Evolutionary conservation across 176 grass and related monocot species (phyloP).

Genomic region (Coix lacrymajobi): DNA sequence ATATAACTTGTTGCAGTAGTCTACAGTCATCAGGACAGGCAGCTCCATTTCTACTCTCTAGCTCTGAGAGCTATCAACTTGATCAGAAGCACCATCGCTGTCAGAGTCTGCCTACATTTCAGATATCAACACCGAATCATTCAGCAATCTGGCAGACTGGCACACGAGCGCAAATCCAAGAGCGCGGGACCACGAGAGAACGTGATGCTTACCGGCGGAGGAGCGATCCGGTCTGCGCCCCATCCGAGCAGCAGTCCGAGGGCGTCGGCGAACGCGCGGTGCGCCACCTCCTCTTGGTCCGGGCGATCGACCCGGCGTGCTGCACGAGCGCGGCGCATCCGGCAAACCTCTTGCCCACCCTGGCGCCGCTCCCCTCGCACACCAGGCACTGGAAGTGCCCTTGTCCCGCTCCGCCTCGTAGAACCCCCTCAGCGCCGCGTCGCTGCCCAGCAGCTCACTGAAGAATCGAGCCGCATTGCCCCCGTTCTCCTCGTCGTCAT

Average conservation of each 20-base stretch:
- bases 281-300: constrained; percentile 41
- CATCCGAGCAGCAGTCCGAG: constrained; percentile 37
- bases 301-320: constrained; percentile 49
- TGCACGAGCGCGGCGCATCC: constrained; percentile 68
- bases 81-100: constrained; percentile 15
- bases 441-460: constrained; percentile 38
- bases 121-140: neutral
- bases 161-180: neutral
- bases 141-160: neutral
- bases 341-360: constrained; percentile 46
- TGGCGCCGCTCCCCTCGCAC: constrained; percentile 46
- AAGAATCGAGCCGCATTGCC: constrained; percentile 42
- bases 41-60: constrained; percentile 41
- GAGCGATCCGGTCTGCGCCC: constrained; percentile 24
- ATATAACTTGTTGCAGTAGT: neutral
- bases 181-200: neutral
- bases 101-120: constrained; percentile 26
- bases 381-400: constrained; percentile 57
- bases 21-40: neutral
- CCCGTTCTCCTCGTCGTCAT: neutral
- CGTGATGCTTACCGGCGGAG: constrained; percentile 1
- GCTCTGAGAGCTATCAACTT: constrained; percentile 9
- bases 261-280: constrained; percentile 53
- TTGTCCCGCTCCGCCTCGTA: constrained; percentile 50
- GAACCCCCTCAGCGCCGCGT: constrained; percentile 41